phyloP scores from a whole-genome alignment of 2,329 filamentous ascomycete species.

The Acephala macrosclerotiorum region DNA sequence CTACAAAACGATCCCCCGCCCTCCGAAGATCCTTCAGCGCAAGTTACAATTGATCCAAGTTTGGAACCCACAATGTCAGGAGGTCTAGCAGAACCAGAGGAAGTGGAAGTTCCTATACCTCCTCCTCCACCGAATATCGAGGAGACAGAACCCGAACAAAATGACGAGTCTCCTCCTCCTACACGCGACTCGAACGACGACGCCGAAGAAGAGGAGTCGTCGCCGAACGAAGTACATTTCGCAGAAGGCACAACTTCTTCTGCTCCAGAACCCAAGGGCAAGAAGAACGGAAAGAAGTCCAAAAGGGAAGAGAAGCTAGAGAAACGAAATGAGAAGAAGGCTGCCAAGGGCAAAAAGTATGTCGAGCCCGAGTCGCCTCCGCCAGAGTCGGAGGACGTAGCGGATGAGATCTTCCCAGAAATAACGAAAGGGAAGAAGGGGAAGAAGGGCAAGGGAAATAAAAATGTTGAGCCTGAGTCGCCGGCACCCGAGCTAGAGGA shows the following conservation, averaged over 20 bases:
- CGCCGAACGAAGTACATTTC: conserved; percentile 26
- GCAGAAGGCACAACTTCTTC: conserved; percentile 26
- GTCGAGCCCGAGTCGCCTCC: background rate
- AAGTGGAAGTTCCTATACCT: conserved; percentile 1
- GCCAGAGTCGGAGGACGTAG: background rate
- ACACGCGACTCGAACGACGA: conserved; percentile 7
- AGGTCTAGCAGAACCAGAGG: conserved; percentile 6
- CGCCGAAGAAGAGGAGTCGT: conserved; percentile 5
- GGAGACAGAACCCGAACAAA: conserved; percentile 4
- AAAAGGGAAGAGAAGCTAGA: conserved; percentile 28
- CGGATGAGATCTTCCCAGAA: conserved; percentile 1
- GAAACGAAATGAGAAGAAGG: conserved; percentile 25
- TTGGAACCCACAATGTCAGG: conserved; percentile 5
- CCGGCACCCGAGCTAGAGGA: conserved; percentile 8
- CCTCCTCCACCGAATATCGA: background rate
- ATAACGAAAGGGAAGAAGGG: conserved; percentile 25
- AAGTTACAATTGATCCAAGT: background rate
- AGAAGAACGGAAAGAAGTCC: conserved; percentile 32
- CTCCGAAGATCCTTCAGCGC: background rate
- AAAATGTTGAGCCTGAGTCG: conserved; percentile 15
- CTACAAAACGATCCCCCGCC: conserved; percentile 2
- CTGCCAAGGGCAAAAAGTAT: conserved; percentile 4
- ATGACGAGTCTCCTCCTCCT: background rate
- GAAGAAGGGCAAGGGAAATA: conserved; percentile 24
- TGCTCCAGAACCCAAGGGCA: conserved; percentile 17